Conservation (phyloP, 768 basidiomycete genomes). For the Plicaturopsis crispa region DNA sequence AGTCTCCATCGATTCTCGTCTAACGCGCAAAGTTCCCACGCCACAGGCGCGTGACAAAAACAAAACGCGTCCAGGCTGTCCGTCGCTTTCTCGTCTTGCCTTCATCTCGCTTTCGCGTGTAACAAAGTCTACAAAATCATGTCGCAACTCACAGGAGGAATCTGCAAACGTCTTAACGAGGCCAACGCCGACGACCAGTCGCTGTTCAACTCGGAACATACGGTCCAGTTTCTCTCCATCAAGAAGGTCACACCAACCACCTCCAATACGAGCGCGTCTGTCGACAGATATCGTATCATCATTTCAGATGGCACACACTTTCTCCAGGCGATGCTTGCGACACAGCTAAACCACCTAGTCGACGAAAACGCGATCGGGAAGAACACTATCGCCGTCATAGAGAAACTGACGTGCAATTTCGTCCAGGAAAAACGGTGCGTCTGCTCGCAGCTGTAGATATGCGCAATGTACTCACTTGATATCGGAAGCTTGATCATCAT, state of each 20-base stretch:
- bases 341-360: conserved; percentile 76
- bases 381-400: conserved; percentile 61
- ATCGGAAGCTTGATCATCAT: conserved; percentile 69
- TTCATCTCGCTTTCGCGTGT: no score
- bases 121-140: no score
- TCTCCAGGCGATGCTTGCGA: conserved; percentile 92
- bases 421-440: conserved; percentile 80
- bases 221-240: conserved; percentile 76
- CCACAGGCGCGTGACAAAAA: no score
- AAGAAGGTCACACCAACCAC: conserved; percentile 57
- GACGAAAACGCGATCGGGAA: conserved; percentile 55
- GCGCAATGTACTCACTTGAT: conserved; percentile 3
- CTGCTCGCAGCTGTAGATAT: conserved; percentile 5
- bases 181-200: conserved; percentile 34
- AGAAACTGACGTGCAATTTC: conserved; percentile 73
- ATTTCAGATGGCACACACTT: conserved; percentile 85
- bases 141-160: conserved; percentile 52
- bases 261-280: conserved; percentile 19
- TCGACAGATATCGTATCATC: conserved; percentile 72
- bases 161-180: conserved; percentile 41
- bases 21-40: no score
- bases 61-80: no score
- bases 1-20: no score
- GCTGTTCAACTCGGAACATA: conserved; percentile 37
- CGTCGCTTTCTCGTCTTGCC: no score